Evolutionary conservation across 2,329 filamentous ascomycete species (phyloP).

Genomic region (Curvularia sp.): DNA sequence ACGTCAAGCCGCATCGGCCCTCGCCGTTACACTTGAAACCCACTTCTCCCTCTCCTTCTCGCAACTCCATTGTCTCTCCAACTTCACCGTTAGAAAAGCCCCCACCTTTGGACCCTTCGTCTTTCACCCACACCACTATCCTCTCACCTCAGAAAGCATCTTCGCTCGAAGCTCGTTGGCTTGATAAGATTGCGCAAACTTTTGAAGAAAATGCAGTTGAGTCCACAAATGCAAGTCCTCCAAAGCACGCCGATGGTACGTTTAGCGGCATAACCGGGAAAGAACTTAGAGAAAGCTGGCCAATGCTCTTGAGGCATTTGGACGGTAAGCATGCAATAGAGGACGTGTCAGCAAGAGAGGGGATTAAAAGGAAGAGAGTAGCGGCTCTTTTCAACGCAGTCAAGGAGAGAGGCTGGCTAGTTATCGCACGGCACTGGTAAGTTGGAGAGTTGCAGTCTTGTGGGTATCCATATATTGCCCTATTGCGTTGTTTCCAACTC

Average conservation of each 20-base stretch:
- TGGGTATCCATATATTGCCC: not conserved
- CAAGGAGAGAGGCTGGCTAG: slow-evolving; percentile 70
- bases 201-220: slow-evolving; percentile 51
- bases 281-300: slow-evolving; percentile 70
- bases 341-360: slow-evolving; percentile 83
- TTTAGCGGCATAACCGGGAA: slow-evolving; percentile 30
- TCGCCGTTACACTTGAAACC: slow-evolving; percentile 45
- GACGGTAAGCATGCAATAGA: slow-evolving; percentile 86
- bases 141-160: slow-evolving; percentile 80
- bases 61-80: slow-evolving; percentile 23
- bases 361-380: slow-evolving; percentile 78
- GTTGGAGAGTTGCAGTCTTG: not conserved
- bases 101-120: slow-evolving; percentile 26
- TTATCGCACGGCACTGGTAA: slow-evolving; percentile 52
- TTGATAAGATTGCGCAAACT: slow-evolving; percentile 53
- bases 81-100: slow-evolving; percentile 28
- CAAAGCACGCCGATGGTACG: slow-evolving; percentile 27
- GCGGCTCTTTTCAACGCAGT: slow-evolving; percentile 65
- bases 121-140: slow-evolving; percentile 57
- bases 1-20: slow-evolving; percentile 38
- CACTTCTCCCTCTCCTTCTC: slow-evolving; percentile 41
- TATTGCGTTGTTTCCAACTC: not conserved
- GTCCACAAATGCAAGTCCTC: slow-evolving; percentile 31
- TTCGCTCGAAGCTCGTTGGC: slow-evolving; percentile 76
- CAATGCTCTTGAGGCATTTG: slow-evolving; percentile 80